These are phyloP conservation scores for Solanum appendiculatum DNA, from an alignment of 257 asterid species.

Conservation along the genomic window DNA sequence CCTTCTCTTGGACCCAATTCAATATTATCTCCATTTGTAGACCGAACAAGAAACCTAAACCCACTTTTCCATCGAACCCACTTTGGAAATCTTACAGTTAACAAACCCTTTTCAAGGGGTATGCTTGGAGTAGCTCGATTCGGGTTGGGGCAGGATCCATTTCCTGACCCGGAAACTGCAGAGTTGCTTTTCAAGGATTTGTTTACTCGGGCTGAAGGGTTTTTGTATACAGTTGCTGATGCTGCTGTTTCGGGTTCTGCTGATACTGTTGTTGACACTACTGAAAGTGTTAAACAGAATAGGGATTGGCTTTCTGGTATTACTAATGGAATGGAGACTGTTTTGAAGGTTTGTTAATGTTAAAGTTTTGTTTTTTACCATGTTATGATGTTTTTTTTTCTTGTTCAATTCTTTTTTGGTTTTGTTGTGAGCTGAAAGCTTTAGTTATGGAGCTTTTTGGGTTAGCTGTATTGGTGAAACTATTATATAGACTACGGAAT, in stretches of 20 bases:
- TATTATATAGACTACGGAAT: background rate
- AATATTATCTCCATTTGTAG: slow-evolving; percentile 37
- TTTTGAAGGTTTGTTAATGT: slow-evolving; percentile 61
- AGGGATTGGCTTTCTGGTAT: slow-evolving; percentile 98
- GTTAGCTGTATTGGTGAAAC: background rate
- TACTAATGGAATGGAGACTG: slow-evolving; percentile 81
- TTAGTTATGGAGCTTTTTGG: background rate
- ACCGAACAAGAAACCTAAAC: slow-evolving; percentile 28
- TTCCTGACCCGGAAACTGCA: slow-evolving; percentile 56
- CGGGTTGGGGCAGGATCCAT: slow-evolving; percentile 73
- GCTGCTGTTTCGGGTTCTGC: slow-evolving; percentile 60
- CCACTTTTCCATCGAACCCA: slow-evolving; percentile 33
- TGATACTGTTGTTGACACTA: slow-evolving; percentile 35
- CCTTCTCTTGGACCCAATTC: slow-evolving; percentile 40
- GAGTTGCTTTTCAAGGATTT: slow-evolving; percentile 44
- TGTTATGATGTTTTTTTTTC: background rate
- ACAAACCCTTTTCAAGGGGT: slow-evolving; percentile 39
- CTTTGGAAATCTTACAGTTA: slow-evolving; percentile 24
- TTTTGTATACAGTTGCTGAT: slow-evolving; percentile 81
- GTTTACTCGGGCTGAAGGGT: slow-evolving; percentile 68
- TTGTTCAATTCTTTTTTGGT: background rate
- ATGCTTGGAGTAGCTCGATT: slow-evolving; percentile 51
- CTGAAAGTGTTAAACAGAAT: slow-evolving; percentile 40
- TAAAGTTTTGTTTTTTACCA: background rate
- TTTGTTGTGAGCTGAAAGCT: background rate